These are phyloP conservation scores for Hypholoma sublateritium DNA, from an alignment of 768 basidiomycete species.

Conservation along the genomic window DNA sequence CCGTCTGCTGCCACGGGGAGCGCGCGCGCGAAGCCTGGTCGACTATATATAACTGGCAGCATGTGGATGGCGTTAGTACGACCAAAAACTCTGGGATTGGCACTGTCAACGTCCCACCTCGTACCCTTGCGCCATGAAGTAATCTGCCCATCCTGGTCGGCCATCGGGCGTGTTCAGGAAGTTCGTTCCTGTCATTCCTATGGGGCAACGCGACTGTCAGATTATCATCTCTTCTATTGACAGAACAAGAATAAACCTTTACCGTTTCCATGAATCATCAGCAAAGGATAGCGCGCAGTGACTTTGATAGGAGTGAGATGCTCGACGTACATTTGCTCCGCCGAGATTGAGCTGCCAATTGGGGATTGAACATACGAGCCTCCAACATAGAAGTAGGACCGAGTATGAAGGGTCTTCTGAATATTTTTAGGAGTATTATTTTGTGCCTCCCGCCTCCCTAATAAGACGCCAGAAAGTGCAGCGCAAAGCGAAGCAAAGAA, in stretches of 20 bases:
- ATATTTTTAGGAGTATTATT: background rate
- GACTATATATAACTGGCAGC: conserved; percentile 39
- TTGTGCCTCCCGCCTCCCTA: background rate
- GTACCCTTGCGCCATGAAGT: conserved; percentile 48
- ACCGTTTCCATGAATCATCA: conserved; percentile 51
- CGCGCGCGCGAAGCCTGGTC: conserved; percentile 48
- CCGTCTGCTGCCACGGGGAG: conserved; percentile 39
- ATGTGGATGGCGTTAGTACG: background rate
- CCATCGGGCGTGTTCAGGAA: conserved; percentile 57
- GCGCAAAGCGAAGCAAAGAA: too few relatives aligned
- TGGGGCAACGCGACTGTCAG: background rate
- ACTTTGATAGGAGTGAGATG: conserved; percentile 41
- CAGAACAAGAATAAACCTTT: background rate
- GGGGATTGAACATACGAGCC: conserved; percentile 35
- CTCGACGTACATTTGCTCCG: conserved; percentile 54
- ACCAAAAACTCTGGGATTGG: conserved; percentile 1
- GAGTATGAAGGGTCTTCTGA: conserved; percentile 32
- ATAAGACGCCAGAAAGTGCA: background rate
- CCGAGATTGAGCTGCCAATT: conserved; percentile 32
- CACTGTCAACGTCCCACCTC: conserved; percentile 33
- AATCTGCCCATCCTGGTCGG: conserved; percentile 56
- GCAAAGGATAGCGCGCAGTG: conserved; percentile 38
- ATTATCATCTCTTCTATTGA: background rate
- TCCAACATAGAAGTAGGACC: conserved; percentile 50
- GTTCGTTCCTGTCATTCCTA: conserved; percentile 51